Evolutionary conservation across 2,329 filamentous ascomycete species (phyloP), one percentile per base, ranked within the genome.

Genomic region (Pseudocercospora musae): DNA sequence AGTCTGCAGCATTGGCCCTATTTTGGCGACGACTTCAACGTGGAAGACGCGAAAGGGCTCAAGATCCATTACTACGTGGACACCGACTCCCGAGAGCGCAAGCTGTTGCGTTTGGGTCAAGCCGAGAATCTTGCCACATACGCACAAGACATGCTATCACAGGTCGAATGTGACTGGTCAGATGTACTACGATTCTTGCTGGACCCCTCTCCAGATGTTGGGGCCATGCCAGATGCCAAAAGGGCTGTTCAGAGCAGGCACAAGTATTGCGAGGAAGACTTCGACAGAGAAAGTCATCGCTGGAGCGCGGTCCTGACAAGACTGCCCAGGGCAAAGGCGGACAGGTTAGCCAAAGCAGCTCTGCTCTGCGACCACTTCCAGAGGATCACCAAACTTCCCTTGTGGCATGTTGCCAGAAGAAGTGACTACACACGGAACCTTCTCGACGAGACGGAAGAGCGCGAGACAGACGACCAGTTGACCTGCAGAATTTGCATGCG

Each of bases 1-100:
- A 77, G 72, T 23, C 59, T 81, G n/a, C 72, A 77, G n/a, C 73
- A 74, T 21, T 77, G 74, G 70, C 76, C 76, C 2, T 77, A 77
- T 62, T 77, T 78, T 59, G 71, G 70, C 9, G 74, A 77, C 48
- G 72, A 75, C 18, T 72, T 72, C 13, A 72, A 78, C n/a, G 69
- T 63, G 42, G 68, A 58, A 13, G 52, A 37, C 5, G 73, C 68
- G 27, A 66, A 68, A 10, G 64, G 72, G 15, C 63, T 79, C 21
- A 62, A 64, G 59, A 68, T 63, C 31, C 64, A 60, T 21, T 78
- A 70, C 65, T 52, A 68, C 54, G 58, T 76, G 7, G 72, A 74
- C 52, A 68, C 73, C 9, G 67, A 67, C 6, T 60, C 69, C 4
- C 68, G 76, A 21, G 66, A 68, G 5, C 55, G 65, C 9, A 74